These are phyloP conservation scores for Cyclanthera cordifolia DNA, from an alignment of 306 rosid species.

Conservation along the genomic window DNA sequence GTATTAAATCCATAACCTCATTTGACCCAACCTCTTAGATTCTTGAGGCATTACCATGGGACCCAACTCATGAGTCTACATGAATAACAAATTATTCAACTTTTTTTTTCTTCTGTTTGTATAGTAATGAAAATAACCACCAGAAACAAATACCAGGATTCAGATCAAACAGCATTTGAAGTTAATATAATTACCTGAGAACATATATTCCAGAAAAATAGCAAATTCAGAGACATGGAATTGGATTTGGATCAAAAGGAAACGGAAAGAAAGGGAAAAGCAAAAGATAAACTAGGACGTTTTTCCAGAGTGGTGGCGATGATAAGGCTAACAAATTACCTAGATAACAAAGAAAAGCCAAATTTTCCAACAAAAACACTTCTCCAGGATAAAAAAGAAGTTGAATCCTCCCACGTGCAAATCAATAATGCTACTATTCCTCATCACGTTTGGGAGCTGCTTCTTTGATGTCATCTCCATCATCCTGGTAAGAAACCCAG, in stretches of 20 bases:
- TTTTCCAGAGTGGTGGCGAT: conserved; percentile 41
- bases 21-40: no score
- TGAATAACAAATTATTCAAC: not conserved
- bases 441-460: conserved; percentile 59
- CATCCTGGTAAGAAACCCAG: conserved; percentile 47
- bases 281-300: conserved; percentile 20
- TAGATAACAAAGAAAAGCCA: conserved; percentile 15
- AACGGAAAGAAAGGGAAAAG: not conserved
- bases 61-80: no score
- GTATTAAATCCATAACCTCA: no score
- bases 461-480: conserved; percentile 95
- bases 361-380: conserved; percentile 39
- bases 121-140: not conserved
- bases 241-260: conserved; percentile 25
- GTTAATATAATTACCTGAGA: not conserved
- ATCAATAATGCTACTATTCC: conserved; percentile 41
- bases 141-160: not conserved
- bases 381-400: conserved; percentile 76
- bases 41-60: no score
- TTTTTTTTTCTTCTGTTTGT: no score
- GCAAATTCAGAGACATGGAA: conserved; percentile 44
- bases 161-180: not conserved
- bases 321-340: conserved; percentile 35
- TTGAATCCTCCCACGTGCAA: conserved; percentile 32
- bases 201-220: conserved; percentile 27